Percentiles rank a stretch among this genome's conserved stretches.
These are phyloP conservation scores for Sporodiniella umbellata DNA, from an alignment of 371 early-diverging fungal genomes.

Conservation along the genomic window DNA sequence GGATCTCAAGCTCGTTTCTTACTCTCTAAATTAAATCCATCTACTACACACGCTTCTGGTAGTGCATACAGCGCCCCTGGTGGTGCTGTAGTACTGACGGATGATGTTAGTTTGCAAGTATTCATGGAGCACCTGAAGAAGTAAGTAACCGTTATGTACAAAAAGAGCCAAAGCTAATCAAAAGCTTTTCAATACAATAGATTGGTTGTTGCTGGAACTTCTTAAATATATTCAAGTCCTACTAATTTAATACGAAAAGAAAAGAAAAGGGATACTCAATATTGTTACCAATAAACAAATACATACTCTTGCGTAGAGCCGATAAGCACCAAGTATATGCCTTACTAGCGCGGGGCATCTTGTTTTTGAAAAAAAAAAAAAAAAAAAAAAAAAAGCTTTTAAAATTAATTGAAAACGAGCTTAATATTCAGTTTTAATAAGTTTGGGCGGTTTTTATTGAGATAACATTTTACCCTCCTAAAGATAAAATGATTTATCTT, in stretches of 20 bases:
- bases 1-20: constrained; percentile 99
- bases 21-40: constrained; percentile 98
- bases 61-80: constrained; percentile 63
- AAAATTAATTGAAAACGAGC: too few relatives aligned
- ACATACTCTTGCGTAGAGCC: too few relatives aligned
- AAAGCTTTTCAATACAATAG: constrained; percentile 14
- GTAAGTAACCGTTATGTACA: constrained; percentile 31
- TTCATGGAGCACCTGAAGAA: constrained; percentile 97
- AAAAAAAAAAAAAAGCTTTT: too few relatives aligned
- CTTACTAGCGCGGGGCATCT: too few relatives aligned
- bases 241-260: neutral
- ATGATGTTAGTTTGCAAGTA: constrained; percentile 96
- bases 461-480: too few relatives aligned
- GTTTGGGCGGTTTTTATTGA: too few relatives aligned
- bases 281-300: neutral
- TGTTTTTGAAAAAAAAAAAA: too few relatives aligned
- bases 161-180: neutral
- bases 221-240: constrained; percentile 15
- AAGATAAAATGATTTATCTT: too few relatives aligned
- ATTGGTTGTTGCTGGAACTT: constrained; percentile 47
- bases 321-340: too few relatives aligned
- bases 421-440: too few relatives aligned
- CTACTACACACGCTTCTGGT: constrained; percentile 87
- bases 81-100: constrained; percentile 92
- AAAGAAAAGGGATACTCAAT: neutral